Conservation (phyloP, 345 rosid genomes). For the Zanthoxylum bungeanum region DNA sequence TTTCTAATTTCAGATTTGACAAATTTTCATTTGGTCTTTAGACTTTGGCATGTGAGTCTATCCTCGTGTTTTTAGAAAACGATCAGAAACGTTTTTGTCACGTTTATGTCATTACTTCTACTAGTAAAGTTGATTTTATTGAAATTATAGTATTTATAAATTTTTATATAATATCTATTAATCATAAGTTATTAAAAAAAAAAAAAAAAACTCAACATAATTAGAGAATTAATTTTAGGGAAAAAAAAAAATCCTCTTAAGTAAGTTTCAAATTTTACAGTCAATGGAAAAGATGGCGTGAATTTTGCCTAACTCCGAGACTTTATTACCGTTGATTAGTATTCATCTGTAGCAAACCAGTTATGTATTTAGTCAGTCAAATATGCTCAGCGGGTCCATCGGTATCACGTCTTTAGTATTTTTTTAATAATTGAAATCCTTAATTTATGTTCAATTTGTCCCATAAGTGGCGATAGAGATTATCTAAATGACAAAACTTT, state of each 20-base stretch:
- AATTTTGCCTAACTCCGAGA: neutral
- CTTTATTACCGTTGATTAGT: neutral
- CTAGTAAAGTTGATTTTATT: too few relatives aligned
- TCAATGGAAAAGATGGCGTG: neutral
- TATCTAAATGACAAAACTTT: neutral
- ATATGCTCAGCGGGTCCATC: neutral
- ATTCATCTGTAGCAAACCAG: neutral
- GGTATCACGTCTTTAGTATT: neutral
- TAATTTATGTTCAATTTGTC: neutral
- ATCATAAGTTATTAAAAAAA: too few relatives aligned
- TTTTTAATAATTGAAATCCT: neutral
- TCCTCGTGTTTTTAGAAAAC: too few relatives aligned
- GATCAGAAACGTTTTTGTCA: too few relatives aligned
- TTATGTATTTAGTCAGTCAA: neutral
- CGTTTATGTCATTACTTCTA: too few relatives aligned
- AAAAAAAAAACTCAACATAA: too few relatives aligned
- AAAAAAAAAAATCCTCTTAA: too few relatives aligned
- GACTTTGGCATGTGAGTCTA: too few relatives aligned
- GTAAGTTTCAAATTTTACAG: neutral
- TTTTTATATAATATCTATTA: too few relatives aligned
- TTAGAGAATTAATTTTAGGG: too few relatives aligned
- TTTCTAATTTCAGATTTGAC: neutral
- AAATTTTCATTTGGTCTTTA: too few relatives aligned
- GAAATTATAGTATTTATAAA: too few relatives aligned
- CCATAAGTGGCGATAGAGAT: neutral